A percentile compares a stretch with the other conserved stretches of the same genome.
These are phyloP conservation scores for Thalassiosira mediterranea DNA, from an alignment of 352 stramenopile genomes.

Conservation along the genomic window DNA sequence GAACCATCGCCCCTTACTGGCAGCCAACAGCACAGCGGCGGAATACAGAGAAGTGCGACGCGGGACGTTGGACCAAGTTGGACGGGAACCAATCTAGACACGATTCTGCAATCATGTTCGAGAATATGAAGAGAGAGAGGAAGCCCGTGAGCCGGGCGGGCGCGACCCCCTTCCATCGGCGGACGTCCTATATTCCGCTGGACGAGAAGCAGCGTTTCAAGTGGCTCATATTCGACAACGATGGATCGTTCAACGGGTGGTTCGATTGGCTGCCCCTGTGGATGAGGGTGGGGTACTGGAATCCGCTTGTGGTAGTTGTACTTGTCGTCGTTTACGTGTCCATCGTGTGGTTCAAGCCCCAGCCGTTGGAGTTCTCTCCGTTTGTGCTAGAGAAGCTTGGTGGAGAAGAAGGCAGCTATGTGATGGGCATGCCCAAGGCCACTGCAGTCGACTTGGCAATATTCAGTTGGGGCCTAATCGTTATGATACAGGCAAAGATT, in stretches of 20 bases:
- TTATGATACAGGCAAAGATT: slow-evolving; percentile 37
- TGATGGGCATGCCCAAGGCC: slow-evolving; percentile 45
- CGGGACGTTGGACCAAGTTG: too few species aligned
- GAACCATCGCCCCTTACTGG: too few species aligned
- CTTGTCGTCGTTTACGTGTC: slow-evolving; percentile 34
- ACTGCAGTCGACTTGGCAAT: slow-evolving; percentile 32
- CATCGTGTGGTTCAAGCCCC: slow-evolving; percentile 36
- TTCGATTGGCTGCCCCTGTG: slow-evolving; percentile 70
- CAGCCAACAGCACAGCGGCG: too few species aligned
- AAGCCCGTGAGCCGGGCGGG: slow-evolving; percentile 6
- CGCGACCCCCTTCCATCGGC: slow-evolving; percentile 32
- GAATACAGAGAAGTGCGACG: too few species aligned
- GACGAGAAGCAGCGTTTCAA: slow-evolving; percentile 15
- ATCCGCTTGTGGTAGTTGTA: slow-evolving; percentile 23
- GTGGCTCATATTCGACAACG: slow-evolving; percentile 53
- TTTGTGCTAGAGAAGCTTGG: slow-evolving; percentile 5
- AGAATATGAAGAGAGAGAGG: too few species aligned
- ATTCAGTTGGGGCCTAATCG: slow-evolving; percentile 41
- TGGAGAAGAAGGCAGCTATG: slow-evolving; percentile 20
- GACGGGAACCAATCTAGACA: too few species aligned
- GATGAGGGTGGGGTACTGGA: slow-evolving; percentile 67
- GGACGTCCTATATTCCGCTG: slow-evolving; percentile 29
- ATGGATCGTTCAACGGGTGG: slow-evolving; percentile 65
- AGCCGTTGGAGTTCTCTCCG: slow-evolving; percentile 34
- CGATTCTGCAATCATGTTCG: too few species aligned